phyloP scores from a whole-genome alignment of 805 yeast genomes.

The Wickerhamiella slavikovae region DNA sequence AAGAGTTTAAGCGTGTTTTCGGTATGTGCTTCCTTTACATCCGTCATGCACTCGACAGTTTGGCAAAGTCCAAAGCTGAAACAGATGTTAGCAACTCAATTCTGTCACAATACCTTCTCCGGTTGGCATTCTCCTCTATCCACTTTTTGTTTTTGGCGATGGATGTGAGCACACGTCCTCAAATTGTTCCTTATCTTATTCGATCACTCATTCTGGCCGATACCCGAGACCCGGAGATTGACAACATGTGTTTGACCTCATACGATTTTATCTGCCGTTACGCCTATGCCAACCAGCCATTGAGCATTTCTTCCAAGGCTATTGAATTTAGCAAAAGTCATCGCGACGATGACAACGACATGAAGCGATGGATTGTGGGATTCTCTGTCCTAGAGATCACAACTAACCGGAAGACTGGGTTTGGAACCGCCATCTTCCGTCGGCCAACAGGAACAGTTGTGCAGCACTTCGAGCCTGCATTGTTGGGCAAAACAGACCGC shows the following conservation, averaged over 20 bases:
- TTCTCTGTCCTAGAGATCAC: conserved; percentile 34
- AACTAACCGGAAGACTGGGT: conserved; percentile 31
- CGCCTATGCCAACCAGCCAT: conserved; percentile 40
- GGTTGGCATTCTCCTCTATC: conserved; percentile 48
- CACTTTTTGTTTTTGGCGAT: conserved; percentile 54
- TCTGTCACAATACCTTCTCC: conserved; percentile 37
- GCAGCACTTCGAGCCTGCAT: conserved; percentile 5
- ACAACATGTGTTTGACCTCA: conserved; percentile 38
- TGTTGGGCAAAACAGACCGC: neutral
- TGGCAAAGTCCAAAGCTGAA: conserved; percentile 5
- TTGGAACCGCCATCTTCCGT: conserved; percentile 29
- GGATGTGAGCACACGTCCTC: conserved; percentile 33
- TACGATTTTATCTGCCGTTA: conserved; percentile 50
- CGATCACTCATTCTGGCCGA: conserved; percentile 30
- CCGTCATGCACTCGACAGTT: conserved; percentile 39
- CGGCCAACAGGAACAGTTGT: conserved; percentile 41
- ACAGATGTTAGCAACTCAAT: conserved; percentile 8
- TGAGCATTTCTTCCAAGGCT: conserved; percentile 22
- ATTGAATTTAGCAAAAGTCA: conserved; percentile 10
- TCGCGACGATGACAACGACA: conserved; percentile 6
- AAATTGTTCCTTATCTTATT: conserved; percentile 40
- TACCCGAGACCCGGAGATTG: conserved; percentile 15
- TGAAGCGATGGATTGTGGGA: conserved; percentile 39
- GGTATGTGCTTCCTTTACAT: conserved; percentile 68
- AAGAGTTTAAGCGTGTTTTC: conserved; percentile 61